These are phyloP conservation scores for Hypocreales sp. DNA, from an alignment of 2,329 filamentous ascomycete species.

Conservation along the genomic window DNA sequence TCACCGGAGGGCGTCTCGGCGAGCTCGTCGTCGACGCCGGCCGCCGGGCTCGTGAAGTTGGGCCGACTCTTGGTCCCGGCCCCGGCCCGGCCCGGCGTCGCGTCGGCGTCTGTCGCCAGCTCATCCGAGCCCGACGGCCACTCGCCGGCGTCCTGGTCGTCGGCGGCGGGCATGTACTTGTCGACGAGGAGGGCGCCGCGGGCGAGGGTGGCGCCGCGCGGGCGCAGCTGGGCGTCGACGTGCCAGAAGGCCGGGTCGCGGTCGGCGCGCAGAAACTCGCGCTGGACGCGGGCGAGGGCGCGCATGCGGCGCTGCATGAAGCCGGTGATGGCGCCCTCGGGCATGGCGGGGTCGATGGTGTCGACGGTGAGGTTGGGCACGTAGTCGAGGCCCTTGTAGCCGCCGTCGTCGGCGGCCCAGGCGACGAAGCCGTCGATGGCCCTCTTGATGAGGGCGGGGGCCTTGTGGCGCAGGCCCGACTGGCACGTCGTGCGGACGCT, in stretches of 20 bases:
- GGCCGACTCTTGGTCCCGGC: background rate
- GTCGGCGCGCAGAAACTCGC: slow-evolving; percentile 16
- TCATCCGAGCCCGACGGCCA: background rate
- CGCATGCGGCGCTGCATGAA: slow-evolving; percentile 20
- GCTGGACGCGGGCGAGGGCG: slow-evolving; percentile 18
- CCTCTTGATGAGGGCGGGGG: slow-evolving; percentile 16
- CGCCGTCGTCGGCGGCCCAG: slow-evolving; percentile 26
- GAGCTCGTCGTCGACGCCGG: no score
- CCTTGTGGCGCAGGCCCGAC: slow-evolving; percentile 15
- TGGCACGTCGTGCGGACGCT: slow-evolving; percentile 18
- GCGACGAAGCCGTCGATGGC: slow-evolving; percentile 18
- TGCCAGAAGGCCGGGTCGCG: slow-evolving; percentile 15
- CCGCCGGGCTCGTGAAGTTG: background rate
- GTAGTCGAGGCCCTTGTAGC: slow-evolving; percentile 16
- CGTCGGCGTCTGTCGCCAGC: background rate
- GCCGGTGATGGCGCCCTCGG: slow-evolving; percentile 15
- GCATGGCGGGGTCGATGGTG: slow-evolving; percentile 15
- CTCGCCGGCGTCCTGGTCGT: slow-evolving; percentile 1
- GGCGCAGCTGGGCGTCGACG: slow-evolving; percentile 6
- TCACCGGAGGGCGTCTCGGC: background rate
- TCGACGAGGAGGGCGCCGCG: slow-evolving; percentile 1
- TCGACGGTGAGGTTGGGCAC: slow-evolving; percentile 24
- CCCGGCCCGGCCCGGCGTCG: background rate
- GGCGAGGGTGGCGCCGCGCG: background rate
- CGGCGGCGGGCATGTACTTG: slow-evolving; percentile 1